Conservation (phyloP, 306 rosid genomes). For the Castanopsis chinensis region DNA sequence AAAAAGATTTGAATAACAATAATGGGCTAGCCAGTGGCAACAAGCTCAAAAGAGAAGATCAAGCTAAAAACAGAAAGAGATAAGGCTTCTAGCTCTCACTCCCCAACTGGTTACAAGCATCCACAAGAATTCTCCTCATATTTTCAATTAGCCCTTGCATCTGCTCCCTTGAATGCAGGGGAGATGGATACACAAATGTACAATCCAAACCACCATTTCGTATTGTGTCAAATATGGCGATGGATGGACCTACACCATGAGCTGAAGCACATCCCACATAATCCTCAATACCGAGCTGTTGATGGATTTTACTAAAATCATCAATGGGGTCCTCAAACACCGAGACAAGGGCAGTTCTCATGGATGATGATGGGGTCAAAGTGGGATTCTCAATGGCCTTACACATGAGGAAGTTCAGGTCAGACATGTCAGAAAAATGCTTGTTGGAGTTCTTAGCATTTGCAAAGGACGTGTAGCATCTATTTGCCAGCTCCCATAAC, state of each 20-base stretch:
- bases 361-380: constrained; percentile 67
- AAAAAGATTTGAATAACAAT: too few species aligned
- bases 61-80: not conserved
- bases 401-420: constrained; percentile 86
- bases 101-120: constrained; percentile 27
- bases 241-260: constrained; percentile 89
- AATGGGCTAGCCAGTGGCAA: too few species aligned
- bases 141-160: constrained; percentile 54
- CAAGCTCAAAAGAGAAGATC: not conserved
- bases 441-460: constrained; percentile 66
- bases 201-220: constrained; percentile 65
- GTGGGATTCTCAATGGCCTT: constrained; percentile 86
- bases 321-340: constrained; percentile 76
- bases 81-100: constrained; percentile 9
- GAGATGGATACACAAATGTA: constrained; percentile 68
- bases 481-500: constrained; percentile 76
- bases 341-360: constrained; percentile 77
- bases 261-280: constrained; percentile 72
- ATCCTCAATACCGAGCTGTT: constrained; percentile 66
- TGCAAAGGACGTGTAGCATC: constrained; percentile 55
- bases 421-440: constrained; percentile 94
- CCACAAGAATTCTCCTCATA: constrained; percentile 71
- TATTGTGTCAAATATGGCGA: constrained; percentile 73
- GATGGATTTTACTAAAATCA: constrained; percentile 26
- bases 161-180: constrained; percentile 84